Evolutionary conservation across 2,329 filamentous ascomycete species (phyloP).

Genomic region (Colletotrichum chrysophilum): DNA sequence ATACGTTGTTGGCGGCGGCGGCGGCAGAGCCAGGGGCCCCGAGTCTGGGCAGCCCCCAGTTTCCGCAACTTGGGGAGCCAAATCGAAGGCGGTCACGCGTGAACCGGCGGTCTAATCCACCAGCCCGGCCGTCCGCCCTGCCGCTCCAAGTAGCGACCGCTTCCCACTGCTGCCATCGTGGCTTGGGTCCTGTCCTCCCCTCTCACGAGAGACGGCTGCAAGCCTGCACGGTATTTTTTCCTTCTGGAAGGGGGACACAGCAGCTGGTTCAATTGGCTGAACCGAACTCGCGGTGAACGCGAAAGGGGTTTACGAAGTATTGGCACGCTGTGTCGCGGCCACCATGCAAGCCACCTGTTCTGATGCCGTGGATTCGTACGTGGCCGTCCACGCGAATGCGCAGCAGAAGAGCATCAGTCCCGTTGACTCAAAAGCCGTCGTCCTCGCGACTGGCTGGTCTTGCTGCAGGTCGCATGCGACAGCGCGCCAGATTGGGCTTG

Average conservation of each 20-base stretch:
- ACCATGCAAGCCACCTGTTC: conserved; percentile 11
- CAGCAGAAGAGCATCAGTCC: neutral
- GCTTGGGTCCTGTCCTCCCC: neutral
- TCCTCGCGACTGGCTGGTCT: neutral
- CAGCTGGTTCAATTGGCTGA: neutral
- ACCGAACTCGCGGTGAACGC: neutral
- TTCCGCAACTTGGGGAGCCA: neutral
- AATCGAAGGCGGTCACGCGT: conserved; percentile 1
- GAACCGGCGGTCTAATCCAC: conserved; percentile 12
- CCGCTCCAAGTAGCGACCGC: neutral
- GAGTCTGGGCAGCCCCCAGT: neutral
- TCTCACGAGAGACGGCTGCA: conserved; percentile 11
- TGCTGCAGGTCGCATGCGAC: neutral
- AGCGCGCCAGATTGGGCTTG: neutral
- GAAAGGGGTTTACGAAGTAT: neutral
- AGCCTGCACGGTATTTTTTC: neutral
- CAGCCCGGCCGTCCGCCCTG: neutral
- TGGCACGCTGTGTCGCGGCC: neutral
- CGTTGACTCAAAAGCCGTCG: neutral
- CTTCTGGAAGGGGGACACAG: neutral
- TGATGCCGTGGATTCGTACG: conserved; percentile 14
- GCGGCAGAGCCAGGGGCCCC: neutral
- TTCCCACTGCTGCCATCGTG: neutral
- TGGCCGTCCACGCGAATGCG: neutral
- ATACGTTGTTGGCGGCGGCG: neutral